Evolutionary conservation across 1,284 basidiomycete species (phyloP).

Genomic region (Heterobasidion occidentale): DNA sequence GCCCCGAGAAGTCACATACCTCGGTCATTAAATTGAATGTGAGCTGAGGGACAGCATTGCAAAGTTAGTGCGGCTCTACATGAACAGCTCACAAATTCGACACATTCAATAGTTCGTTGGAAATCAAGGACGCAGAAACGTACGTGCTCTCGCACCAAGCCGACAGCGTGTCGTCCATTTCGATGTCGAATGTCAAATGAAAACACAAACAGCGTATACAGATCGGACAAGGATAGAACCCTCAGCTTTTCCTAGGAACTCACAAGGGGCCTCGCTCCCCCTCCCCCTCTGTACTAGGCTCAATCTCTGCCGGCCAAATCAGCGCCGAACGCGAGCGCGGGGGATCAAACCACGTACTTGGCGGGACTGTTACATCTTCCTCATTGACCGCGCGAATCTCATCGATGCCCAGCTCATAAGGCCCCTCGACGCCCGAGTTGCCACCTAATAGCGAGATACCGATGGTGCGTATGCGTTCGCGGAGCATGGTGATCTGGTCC

Average conservation of each 20-base stretch:
- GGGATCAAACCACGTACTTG: conserved; percentile 22
- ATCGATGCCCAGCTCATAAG: conserved; percentile 73
- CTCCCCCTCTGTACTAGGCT: not conserved
- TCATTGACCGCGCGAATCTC: conserved; percentile 57
- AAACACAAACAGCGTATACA: no score
- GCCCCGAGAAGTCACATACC: no score
- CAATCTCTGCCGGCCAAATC: not conserved
- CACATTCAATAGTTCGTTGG: no score
- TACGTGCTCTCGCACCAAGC: no score
- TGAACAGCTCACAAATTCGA: no score
- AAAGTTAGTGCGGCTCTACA: no score
- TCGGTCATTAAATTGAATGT: no score
- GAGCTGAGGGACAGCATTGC: no score
- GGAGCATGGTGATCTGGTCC: conserved; percentile 66
- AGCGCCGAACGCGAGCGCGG: not conserved
- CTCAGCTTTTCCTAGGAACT: not conserved
- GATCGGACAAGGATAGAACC: no score
- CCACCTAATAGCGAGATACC: conserved; percentile 82
- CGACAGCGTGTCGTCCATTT: no score
- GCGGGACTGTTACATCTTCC: conserved; percentile 36
- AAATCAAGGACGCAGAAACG: no score
- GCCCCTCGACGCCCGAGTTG: conserved; percentile 59
- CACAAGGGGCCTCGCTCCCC: not conserved
- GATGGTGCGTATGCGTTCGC: conserved; percentile 69
- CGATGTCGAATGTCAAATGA: no score